phyloP scores from a whole-genome alignment of 805 yeast genomes.

The Starmerella roubikii region DNA sequence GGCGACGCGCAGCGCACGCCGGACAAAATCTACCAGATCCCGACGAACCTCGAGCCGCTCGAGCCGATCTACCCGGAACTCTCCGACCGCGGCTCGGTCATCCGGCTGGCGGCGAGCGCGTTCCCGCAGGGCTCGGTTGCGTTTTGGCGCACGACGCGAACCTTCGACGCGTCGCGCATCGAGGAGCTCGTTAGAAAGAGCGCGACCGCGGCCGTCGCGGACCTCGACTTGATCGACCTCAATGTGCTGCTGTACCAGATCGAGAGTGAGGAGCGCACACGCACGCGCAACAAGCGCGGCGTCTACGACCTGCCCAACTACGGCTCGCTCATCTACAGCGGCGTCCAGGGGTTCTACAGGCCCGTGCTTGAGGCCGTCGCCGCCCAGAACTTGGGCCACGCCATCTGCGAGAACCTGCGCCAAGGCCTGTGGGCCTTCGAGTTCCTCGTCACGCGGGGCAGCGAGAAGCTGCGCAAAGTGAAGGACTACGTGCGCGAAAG shows the following conservation, averaged over 20 bases:
- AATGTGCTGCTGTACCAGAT: slow-evolving; percentile 64
- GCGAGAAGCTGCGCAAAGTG: slow-evolving; percentile 31
- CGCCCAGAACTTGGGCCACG: slow-evolving; percentile 69
- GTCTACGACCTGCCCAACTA: slow-evolving; percentile 58
- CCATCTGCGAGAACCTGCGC: slow-evolving; percentile 67
- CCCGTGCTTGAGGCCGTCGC: slow-evolving; percentile 48
- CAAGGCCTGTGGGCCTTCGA: slow-evolving; percentile 85
- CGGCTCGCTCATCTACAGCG: slow-evolving; percentile 73
- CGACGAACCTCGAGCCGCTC: slow-evolving; percentile 46
- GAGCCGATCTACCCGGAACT: slow-evolving; percentile 36
- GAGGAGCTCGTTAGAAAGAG: slow-evolving; percentile 61
- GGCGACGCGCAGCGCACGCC: slow-evolving; percentile 35
- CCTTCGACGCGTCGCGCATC: slow-evolving; percentile 48
- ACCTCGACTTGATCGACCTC: slow-evolving; percentile 51
- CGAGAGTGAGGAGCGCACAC: slow-evolving; percentile 79
- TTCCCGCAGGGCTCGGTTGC: slow-evolving; percentile 91
- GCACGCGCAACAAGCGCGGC: slow-evolving; percentile 58
- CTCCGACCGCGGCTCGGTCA: slow-evolving; percentile 36
- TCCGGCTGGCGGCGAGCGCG: slow-evolving; percentile 28
- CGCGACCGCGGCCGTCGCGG: slow-evolving; percentile 56
- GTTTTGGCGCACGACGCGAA: slow-evolving; percentile 56
- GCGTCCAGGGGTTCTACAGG: slow-evolving; percentile 84
- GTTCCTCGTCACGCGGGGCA: slow-evolving; percentile 49
- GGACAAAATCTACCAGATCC: slow-evolving; percentile 43
- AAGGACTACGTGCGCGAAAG: slow-evolving; percentile 54